Percentiles rank a stretch among this genome's conserved stretches.
phyloP scores from a whole-genome alignment of 495 filamentous ascomycete genomes.

The Emericellopsis terricola region DNA sequence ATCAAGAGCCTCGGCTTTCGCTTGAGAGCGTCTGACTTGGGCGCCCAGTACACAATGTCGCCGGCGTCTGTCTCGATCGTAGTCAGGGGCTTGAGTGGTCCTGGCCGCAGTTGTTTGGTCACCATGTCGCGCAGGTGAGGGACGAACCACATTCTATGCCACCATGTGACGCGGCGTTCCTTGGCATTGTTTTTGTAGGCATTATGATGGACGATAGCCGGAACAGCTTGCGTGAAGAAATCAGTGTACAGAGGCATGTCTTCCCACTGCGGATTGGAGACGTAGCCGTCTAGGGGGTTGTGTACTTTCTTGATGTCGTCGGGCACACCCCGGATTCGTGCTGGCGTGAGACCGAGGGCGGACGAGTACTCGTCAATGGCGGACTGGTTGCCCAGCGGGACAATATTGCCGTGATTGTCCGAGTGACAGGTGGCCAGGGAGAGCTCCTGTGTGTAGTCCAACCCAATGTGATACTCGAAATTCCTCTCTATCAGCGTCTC shows the following conservation, averaged over 20 bases:
- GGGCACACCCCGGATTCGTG: background rate
- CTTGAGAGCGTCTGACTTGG: background rate
- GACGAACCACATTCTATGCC: conserved; percentile 1
- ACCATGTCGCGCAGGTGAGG: background rate
- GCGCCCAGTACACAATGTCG: background rate
- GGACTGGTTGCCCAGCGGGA: background rate
- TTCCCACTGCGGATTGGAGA: background rate
- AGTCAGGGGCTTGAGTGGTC: background rate
- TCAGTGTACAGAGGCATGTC: background rate
- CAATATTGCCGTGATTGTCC: background rate
- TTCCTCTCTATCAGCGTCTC: background rate
- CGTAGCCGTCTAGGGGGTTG: background rate
- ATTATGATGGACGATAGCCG: conserved; percentile 1
- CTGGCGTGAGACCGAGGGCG: background rate
- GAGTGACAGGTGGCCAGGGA: background rate
- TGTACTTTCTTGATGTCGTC: background rate
- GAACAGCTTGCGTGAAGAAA: background rate
- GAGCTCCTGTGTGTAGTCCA: conserved; percentile 1
- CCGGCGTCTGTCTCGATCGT: background rate
- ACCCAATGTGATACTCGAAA: background rate
- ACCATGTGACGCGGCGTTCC: background rate
- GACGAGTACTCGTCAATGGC: background rate
- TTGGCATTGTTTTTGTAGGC: background rate
- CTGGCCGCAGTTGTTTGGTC: background rate
- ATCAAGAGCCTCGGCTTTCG: background rate